Percentiles rank a stretch among this genome's conserved stretches.
phyloP scores from a whole-genome alignment of 805 yeast species.

The Saccharomycopsis olivae region DNA sequence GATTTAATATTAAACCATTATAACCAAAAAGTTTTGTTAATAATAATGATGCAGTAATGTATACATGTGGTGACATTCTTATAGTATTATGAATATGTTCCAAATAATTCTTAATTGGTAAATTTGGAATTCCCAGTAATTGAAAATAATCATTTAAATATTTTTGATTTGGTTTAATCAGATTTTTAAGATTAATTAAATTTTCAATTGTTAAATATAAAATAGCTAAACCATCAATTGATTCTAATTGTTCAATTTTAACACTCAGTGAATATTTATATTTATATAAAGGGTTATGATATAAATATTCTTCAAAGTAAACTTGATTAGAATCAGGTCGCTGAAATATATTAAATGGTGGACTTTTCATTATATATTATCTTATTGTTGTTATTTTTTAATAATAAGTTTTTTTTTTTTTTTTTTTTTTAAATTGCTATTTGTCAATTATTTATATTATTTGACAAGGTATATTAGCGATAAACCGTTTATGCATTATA shows the following conservation, averaged over 20 bases:
- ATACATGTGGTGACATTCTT: slow-evolving; percentile 1
- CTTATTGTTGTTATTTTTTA: too few relatives aligned
- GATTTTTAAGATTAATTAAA: too few relatives aligned
- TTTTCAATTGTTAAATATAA: background rate
- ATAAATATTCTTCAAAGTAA: background rate
- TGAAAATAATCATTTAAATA: background rate
- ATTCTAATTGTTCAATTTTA: background rate
- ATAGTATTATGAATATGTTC: slow-evolving; percentile 7
- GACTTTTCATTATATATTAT: too few relatives aligned
- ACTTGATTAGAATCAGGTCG: too few relatives aligned
- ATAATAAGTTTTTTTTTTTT: too few relatives aligned
- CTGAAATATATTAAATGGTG: too few relatives aligned
- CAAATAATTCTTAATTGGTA: background rate
- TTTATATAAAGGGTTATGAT: background rate
- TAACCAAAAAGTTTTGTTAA: background rate
- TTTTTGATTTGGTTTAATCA: background rate
- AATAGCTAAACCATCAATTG: background rate
- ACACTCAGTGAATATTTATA: background rate
- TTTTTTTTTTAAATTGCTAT: too few relatives aligned
- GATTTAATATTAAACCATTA: background rate
- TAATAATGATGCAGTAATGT: slow-evolving; percentile 5
- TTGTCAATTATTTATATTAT: background rate
- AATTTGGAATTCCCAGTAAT: background rate
- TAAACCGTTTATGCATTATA: background rate
- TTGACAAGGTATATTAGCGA: background rate